Percentiles rank a stretch among this genome's conserved stretches.
These are phyloP conservation scores for Malus asiatica DNA, from an alignment of 306 rosid genomes.

Conservation along the genomic window DNA sequence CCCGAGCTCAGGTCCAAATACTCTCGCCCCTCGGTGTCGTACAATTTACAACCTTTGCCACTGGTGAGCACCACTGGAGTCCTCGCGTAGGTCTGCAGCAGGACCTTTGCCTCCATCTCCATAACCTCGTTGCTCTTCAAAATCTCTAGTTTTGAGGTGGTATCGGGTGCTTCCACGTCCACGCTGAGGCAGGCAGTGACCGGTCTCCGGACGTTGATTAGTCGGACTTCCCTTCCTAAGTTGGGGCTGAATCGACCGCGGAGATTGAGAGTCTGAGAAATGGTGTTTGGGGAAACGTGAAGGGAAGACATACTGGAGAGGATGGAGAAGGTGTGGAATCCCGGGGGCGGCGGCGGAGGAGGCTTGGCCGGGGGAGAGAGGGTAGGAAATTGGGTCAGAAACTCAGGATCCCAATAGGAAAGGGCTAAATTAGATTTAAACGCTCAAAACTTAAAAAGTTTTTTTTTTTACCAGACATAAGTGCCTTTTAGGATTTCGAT, in stretches of 20 bases:
- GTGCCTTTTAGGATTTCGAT: too few species aligned
- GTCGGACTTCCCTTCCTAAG: background rate
- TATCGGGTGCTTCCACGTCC: conserved; percentile 20
- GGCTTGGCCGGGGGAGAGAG: background rate
- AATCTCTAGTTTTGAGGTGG: conserved; percentile 7
- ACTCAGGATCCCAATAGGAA: too few species aligned
- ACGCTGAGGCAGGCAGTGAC: conserved; percentile 28
- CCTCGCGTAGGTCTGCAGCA: conserved; percentile 83
- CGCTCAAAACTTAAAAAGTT: too few species aligned
- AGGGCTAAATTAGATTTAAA: too few species aligned
- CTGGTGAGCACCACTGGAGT: conserved; percentile 59
- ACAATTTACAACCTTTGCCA: conserved; percentile 73
- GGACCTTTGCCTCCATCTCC: conserved; percentile 48
- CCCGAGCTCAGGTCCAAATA: conserved; percentile 71
- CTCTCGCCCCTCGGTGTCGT: conserved; percentile 69
- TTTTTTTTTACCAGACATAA: too few species aligned
- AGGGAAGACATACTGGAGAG: conserved; percentile 21
- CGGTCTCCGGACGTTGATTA: background rate
- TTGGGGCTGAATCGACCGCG: background rate
- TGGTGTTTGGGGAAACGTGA: conserved; percentile 15
- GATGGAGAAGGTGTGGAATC: background rate
- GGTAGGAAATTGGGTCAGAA: too few species aligned
- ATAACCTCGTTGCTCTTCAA: conserved; percentile 45
- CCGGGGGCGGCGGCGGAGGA: background rate
- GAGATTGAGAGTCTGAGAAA: conserved; percentile 20